These are phyloP conservation scores for Sugiyamaella neomexicana DNA, from an alignment of 1,139 yeast genomes.

Conservation along the genomic window DNA sequence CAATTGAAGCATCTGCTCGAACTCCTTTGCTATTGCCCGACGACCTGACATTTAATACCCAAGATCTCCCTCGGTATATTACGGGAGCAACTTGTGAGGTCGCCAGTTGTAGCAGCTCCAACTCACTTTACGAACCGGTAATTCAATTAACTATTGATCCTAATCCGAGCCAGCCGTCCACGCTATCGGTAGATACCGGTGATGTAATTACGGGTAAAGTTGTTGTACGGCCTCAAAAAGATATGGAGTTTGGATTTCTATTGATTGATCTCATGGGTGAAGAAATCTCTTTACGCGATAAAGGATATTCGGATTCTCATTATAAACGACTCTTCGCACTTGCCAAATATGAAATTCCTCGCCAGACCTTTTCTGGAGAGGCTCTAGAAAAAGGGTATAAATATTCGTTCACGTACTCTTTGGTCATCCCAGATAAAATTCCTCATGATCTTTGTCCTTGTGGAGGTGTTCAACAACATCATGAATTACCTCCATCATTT, in stretches of 20 bases:
- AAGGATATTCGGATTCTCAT: constrained; percentile 15
- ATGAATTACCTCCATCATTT: constrained; percentile 17
- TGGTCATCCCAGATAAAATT: constrained; percentile 25
- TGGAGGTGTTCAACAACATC: constrained; percentile 11
- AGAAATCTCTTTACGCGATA: constrained; percentile 19
- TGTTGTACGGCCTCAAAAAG: constrained; percentile 20
- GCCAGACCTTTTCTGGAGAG: constrained; percentile 25
- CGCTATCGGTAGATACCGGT: constrained; percentile 16
- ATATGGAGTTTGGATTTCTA: constrained; percentile 17
- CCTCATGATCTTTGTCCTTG: constrained; percentile 22
- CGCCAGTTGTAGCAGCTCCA: constrained; percentile 1
- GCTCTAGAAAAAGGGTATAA: constrained; percentile 24
- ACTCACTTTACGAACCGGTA: constrained; percentile 16
- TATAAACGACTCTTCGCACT: constrained; percentile 20
- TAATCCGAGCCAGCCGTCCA: constrained; percentile 1
- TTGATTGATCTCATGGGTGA: constrained; percentile 22
- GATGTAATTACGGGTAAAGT: constrained; percentile 25
- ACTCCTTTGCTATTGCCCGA: neutral
- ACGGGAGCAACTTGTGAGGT: constrained; percentile 14
- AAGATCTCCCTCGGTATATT: constrained; percentile 13
- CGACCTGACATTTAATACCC: neutral
- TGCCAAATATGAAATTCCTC: constrained; percentile 24
- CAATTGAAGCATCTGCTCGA: neutral
- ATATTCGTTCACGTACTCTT: constrained; percentile 26
- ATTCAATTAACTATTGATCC: constrained; percentile 9